Base-by-base conservation (phyloP, 2,329 filamentous ascomycete species). In the Xylaria sp. region DNA sequence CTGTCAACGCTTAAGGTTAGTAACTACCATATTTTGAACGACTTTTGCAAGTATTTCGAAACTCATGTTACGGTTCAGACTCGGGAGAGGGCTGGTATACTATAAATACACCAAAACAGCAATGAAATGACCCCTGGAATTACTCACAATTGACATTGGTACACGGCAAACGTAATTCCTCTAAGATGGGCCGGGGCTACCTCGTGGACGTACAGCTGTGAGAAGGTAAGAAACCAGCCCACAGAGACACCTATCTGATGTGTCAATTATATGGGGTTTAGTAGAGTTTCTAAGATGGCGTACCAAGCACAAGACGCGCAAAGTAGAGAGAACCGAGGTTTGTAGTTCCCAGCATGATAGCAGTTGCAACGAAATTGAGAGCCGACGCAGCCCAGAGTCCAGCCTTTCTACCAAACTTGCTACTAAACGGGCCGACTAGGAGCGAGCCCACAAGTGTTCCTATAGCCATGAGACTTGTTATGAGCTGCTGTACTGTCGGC, bases 121-220 rank as follows among this genome's bases (percentile, higher is more conserved):
- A 32, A 53, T 4, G 2, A 27, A 27, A 32, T 21, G 3, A 32
- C 16, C 3, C 48, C 3, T 12, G 10, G 2, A 10, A n/a, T 3
- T 35, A 12, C 51, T 54, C 18, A 54, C 51, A 81, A 71, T 37
- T 78, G 75, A 4, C 71, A 73, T 48, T 79, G 76, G 50, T 79
- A 80, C n/a, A 81, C 72, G 23, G 77, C 78, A 42, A 81, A 79
- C 0, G 76, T 71, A 40, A 79, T 71, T 6, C 79, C 79, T 32
- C 79, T 75, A 12, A 79, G 75, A 61, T 81, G 79, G 4, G 79
- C 78, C 1, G 79, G 79, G 1, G 79, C 77, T 0, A 75, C 76
- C 54, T 81, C 79, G 64, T 78, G 78, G 62, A 80, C 77, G 69
- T 81, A 81, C 3, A 81, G 75, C n/a, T 80, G 79, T 0, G 77